phyloP scores from a whole-genome alignment of 352 stramenopile species.

The Globisporangium recalcitrans region DNA sequence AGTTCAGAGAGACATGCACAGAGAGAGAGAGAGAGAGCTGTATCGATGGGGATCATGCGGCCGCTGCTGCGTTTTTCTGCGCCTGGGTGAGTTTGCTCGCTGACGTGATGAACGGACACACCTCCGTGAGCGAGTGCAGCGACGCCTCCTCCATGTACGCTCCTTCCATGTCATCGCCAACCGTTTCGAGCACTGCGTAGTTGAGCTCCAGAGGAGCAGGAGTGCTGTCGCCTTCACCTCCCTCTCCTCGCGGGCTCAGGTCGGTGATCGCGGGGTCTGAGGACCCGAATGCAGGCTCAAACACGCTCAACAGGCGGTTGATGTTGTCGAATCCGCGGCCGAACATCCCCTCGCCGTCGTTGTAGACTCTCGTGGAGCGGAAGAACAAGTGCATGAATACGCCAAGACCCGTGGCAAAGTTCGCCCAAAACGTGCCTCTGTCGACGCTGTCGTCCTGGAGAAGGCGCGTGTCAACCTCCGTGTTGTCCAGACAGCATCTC shows the following conservation, averaged over 20 bases:
- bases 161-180: conserved; percentile 6
- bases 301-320: conserved; percentile 52
- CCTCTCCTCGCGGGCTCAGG: conserved; percentile 1
- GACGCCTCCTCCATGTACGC: conserved; percentile 8
- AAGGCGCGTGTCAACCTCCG: conserved; percentile 30
- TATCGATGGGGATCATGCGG: not conserved
- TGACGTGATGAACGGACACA: conserved; percentile 11
- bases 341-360: conserved; percentile 53
- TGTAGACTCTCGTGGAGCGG: conserved; percentile 36
- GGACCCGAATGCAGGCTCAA: conserved; percentile 15
- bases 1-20: not conserved
- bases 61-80: conserved; percentile 5
- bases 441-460: conserved; percentile 55
- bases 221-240: not conserved
- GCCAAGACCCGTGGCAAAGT: conserved; percentile 57
- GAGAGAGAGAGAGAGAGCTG: too few relatives aligned
- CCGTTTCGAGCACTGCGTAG: not conserved
- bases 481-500: conserved; percentile 48
- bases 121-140: conserved; percentile 6
- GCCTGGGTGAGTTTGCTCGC: conserved; percentile 8
- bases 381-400: conserved; percentile 65
- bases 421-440: conserved; percentile 48
- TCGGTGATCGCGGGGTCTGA: not conserved
- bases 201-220: conserved; percentile 2
- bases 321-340: conserved; percentile 66